Conservation (phyloP, 371 early-diverging fungal species). For the Mucor lusitanicus region DNA sequence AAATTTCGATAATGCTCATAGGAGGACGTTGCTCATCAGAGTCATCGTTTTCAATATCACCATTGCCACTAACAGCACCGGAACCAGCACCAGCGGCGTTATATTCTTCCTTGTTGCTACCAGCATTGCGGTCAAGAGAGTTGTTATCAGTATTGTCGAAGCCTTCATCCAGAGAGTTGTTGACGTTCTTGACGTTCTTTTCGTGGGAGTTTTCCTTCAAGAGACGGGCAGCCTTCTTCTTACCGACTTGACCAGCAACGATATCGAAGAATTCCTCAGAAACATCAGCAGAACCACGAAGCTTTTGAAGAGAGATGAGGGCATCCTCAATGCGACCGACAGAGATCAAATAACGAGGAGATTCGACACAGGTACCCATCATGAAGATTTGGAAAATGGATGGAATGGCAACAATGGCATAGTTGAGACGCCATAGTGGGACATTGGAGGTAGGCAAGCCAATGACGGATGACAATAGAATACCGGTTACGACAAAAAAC, state of each 20-base stretch:
- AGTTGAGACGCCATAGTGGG: conserved; percentile 71
- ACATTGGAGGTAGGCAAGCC: conserved; percentile 61
- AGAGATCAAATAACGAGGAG: conserved; percentile 73
- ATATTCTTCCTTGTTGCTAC: background rate
- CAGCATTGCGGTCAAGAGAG: background rate
- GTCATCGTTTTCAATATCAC: conserved; percentile 12
- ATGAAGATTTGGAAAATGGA: conserved; percentile 69
- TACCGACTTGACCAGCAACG: conserved; percentile 17
- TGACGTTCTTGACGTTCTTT: conserved; percentile 4
- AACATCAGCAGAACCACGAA: conserved; percentile 45
- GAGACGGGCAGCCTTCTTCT: conserved; percentile 12
- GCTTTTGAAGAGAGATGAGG: conserved; percentile 48
- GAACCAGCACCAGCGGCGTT: background rate
- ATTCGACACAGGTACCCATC: conserved; percentile 75
- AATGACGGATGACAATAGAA: conserved; percentile 67
- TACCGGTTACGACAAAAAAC: conserved; percentile 71
- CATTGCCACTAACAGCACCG: background rate
- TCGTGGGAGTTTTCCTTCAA: conserved; percentile 20
- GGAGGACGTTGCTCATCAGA: conserved; percentile 20
- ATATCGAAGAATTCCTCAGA: conserved; percentile 15
- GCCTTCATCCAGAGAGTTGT: conserved; percentile 17
- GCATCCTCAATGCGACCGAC: conserved; percentile 60
- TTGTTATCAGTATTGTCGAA: conserved; percentile 13
- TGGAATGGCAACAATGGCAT: conserved; percentile 67
- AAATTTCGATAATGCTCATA: conserved; percentile 41